Conservation (phyloP, 2,329 filamentous ascomycete genomes). For the Malbranchea cinnamomea region DNA sequence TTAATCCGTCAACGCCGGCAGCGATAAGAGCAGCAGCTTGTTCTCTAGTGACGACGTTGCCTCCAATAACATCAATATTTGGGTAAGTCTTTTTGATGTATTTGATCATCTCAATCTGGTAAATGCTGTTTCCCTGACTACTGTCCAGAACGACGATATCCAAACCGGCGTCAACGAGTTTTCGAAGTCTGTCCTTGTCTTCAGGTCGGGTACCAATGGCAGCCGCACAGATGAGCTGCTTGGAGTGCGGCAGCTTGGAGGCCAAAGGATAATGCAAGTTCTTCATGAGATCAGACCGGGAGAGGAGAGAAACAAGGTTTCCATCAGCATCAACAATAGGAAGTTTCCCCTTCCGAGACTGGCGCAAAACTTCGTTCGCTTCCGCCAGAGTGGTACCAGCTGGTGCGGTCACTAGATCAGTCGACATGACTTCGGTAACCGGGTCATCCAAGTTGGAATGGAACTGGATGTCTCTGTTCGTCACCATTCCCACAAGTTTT, state of each 20-base stretch:
- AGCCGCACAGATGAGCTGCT: slow-evolving; percentile 91
- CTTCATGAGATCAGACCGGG: slow-evolving; percentile 92
- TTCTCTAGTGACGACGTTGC: slow-evolving; percentile 95
- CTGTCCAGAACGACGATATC: slow-evolving; percentile 93
- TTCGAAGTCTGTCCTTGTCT: slow-evolving; percentile 73
- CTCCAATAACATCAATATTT: slow-evolving; percentile 81
- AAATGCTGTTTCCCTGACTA: slow-evolving; percentile 96
- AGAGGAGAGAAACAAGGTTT: slow-evolving; percentile 84
- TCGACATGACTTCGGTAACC: slow-evolving; percentile 88
- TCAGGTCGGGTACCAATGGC: slow-evolving; percentile 90
- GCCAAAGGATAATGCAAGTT: slow-evolving; percentile 94
- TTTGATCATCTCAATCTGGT: slow-evolving; percentile 97
- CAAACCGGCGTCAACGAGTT: slow-evolving; percentile 84
- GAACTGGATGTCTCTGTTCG: slow-evolving; percentile 95
- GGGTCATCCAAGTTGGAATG: slow-evolving; percentile 58
- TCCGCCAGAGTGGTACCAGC: slow-evolving; percentile 70
- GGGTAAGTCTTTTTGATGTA: slow-evolving; percentile 84
- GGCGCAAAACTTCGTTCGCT: slow-evolving; percentile 82
- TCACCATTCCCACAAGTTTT: slow-evolving; percentile 93
- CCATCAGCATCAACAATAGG: slow-evolving; percentile 73
- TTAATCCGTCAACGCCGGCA: slow-evolving; percentile 86
- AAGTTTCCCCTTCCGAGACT: slow-evolving; percentile 97
- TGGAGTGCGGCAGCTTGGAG: slow-evolving; percentile 90
- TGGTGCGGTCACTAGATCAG: slow-evolving; percentile 75
- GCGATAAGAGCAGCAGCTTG: slow-evolving; percentile 87